phyloP scores from a whole-genome alignment of 2,329 filamentous ascomycete genomes.

The Fusarium miscanthi region DNA sequence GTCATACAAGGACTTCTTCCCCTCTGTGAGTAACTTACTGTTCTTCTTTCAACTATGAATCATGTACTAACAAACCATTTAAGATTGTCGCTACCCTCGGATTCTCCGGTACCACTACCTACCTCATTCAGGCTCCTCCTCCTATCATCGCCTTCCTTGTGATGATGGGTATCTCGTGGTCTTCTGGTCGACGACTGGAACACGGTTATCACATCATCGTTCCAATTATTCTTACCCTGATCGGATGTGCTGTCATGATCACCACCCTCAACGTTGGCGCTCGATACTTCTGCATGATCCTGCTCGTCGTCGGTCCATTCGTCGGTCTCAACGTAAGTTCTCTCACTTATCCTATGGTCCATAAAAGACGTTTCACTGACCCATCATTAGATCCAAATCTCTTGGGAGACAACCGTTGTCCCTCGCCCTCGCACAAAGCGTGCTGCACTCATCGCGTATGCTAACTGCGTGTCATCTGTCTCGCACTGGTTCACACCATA shows the following conservation, averaged over 20 bases:
- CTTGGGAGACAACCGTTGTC: slow-evolving; percentile 56
- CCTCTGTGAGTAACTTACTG: slow-evolving; percentile 43
- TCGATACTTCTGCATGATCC: slow-evolving; percentile 56
- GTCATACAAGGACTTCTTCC: slow-evolving; percentile 57
- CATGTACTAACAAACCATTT: background rate
- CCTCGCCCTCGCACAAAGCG: slow-evolving; percentile 54
- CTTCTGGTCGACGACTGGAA: slow-evolving; percentile 52
- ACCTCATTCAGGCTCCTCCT: slow-evolving; percentile 55
- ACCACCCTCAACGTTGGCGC: slow-evolving; percentile 54
- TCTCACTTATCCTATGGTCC: rapidly evolving
- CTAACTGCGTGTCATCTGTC: slow-evolving; percentile 54
- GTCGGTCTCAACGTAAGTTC: slow-evolving; percentile 51
- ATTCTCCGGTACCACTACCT: slow-evolving; percentile 47
- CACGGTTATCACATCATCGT: slow-evolving; percentile 55
- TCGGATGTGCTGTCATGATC: slow-evolving; percentile 57
- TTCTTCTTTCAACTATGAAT: rapidly evolving
- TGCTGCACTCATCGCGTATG: slow-evolving; percentile 56
- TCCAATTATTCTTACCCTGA: slow-evolving; percentile 51
- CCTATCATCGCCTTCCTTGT: slow-evolving; percentile 56
- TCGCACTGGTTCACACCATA: slow-evolving; percentile 57
- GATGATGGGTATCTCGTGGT: slow-evolving; percentile 53
- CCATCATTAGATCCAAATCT: slow-evolving; percentile 44
- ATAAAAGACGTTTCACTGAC: rapidly evolving
- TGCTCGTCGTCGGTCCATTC: slow-evolving; percentile 53
- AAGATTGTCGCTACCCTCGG: slow-evolving; percentile 47